Evolutionary conservation across 768 basidiomycete genomes (phyloP).

Genomic region (Serendipita vermifera): DNA sequence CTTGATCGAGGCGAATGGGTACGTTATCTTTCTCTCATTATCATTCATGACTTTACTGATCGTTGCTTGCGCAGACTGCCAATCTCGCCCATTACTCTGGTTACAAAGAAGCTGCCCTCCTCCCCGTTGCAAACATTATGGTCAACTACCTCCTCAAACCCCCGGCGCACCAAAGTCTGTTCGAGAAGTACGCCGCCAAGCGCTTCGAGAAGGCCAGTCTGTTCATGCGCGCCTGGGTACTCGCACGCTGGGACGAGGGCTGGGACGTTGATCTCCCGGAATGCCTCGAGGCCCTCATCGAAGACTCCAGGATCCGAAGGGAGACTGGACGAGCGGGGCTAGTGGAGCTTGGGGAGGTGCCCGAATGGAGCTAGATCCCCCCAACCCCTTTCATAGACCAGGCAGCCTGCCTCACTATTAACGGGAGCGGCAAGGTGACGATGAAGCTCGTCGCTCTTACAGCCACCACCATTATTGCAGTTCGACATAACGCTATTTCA

Average conservation of each 20-base stretch:
- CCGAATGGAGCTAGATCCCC: not conserved
- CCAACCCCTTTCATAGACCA: not conserved
- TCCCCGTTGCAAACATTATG: conserved; percentile 77
- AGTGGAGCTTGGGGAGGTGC: not conserved
- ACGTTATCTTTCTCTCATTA: conserved; percentile 22
- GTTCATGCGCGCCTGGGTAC: conserved; percentile 76
- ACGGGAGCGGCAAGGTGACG: too few relatives aligned
- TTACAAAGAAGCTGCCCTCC: conserved; percentile 64
- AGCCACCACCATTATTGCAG: too few relatives aligned
- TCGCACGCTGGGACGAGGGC: conserved; percentile 57
- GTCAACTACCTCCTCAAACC: conserved; percentile 72
- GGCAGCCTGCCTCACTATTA: not conserved
- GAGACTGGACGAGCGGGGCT: not conserved
- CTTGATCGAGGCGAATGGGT: conserved; percentile 84
- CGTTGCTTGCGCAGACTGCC: conserved; percentile 42
- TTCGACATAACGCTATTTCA: too few relatives aligned
- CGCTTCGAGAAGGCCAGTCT: conserved; percentile 79
- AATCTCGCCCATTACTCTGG: conserved; percentile 81
- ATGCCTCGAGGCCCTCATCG: conserved; percentile 9
- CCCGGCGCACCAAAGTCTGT: conserved; percentile 59
- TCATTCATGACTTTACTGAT: conserved; percentile 9
- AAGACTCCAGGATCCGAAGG: not conserved
- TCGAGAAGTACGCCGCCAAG: conserved; percentile 80
- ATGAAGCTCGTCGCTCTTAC: too few relatives aligned
- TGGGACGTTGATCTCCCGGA: conserved; percentile 39